A percentile compares a stretch with the other conserved stretches of the same genome.
Conservation (phyloP, 495 filamentous ascomycete species). For the Sphaerosporella brunnea region DNA sequence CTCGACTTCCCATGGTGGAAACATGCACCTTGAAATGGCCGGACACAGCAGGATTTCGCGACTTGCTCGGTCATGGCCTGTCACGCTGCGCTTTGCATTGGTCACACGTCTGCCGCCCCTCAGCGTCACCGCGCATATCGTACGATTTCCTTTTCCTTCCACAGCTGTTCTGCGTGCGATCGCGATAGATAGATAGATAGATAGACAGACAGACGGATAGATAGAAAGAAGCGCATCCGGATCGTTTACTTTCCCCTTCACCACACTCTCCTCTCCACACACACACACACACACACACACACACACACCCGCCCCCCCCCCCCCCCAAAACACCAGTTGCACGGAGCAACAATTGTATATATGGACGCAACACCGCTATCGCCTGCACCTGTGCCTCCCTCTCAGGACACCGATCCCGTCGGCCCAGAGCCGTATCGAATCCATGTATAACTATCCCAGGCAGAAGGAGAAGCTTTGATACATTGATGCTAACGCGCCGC, state of each 20-base stretch:
- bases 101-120: no score
- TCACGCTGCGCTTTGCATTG: no score
- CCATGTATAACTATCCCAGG: background rate
- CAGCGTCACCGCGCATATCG: background rate
- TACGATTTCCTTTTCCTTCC: background rate
- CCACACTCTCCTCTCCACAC: background rate
- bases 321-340: background rate
- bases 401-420: background rate
- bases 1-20: no score
- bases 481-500: no score
- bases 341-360: slow-evolving; percentile 1
- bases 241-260: background rate
- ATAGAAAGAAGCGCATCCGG: background rate
- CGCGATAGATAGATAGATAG: no score
- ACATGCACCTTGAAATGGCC: no score
- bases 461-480: no score
- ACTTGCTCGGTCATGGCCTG: no score
- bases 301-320: background rate
- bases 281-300: background rate
- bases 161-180: no score
- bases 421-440: slow-evolving; percentile 1
- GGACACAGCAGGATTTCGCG: no score
- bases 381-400: background rate
- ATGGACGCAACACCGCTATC: background rate
- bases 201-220: no score